Percentiles rank a stretch among this genome's conserved stretches.
phyloP scores from a whole-genome alignment of 306 rosid species.

The Inga laurina region DNA sequence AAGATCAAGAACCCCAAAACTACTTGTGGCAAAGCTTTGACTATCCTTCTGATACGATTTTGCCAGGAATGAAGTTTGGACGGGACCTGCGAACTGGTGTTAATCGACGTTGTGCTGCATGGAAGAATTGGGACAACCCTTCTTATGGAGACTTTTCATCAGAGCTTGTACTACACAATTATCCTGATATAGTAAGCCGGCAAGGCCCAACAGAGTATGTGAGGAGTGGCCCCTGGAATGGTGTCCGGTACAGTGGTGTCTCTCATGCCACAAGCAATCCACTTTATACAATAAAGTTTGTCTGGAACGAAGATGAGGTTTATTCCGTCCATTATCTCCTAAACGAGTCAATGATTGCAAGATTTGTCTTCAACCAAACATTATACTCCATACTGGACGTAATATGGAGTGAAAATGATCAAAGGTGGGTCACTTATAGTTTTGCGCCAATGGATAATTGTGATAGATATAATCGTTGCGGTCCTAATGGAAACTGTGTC shows the following conservation, averaged over 20 bases:
- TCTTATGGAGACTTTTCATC: conserved; percentile 15
- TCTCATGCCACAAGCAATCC: neutral
- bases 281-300: neutral
- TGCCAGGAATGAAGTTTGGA: conserved; percentile 44
- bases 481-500: neutral
- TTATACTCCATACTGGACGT: neutral
- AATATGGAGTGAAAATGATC: neutral
- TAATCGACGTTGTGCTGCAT: neutral
- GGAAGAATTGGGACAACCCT: conserved; percentile 38
- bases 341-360: neutral
- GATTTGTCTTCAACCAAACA: neutral
- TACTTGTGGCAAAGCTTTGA: conserved; percentile 50
- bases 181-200: neutral
- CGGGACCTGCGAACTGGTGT: conserved; percentile 23
- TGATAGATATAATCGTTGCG: neutral
- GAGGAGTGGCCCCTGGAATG: neutral
- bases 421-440: neutral
- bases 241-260: neutral
- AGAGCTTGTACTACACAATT: neutral
- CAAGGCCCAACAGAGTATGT: neutral
- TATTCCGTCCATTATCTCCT: neutral
- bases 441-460: neutral
- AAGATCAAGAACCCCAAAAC: conserved; percentile 7
- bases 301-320: neutral
- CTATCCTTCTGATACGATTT: conserved; percentile 23